phyloP scores from a whole-genome alignment of 2,329 filamentous ascomycete genomes.

The Pseudogymnoascus sp. region DNA sequence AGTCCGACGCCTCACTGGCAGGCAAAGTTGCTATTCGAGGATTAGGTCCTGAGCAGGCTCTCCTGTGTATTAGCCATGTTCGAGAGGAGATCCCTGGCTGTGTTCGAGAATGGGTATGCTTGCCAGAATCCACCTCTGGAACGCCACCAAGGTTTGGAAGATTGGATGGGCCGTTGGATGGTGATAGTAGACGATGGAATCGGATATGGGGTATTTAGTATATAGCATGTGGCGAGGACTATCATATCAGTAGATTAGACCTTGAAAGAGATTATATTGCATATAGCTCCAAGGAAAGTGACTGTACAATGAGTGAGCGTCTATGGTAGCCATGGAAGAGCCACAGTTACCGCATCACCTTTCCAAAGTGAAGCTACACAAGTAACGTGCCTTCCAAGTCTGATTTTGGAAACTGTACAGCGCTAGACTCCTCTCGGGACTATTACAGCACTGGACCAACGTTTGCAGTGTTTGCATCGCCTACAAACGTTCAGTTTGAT shows the following conservation, averaged over 20 bases:
- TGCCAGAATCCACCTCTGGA: constrained; percentile 67
- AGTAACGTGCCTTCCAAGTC: not conserved
- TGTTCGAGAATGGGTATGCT: constrained; percentile 76
- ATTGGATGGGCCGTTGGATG: constrained; percentile 53
- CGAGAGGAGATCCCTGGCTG: constrained; percentile 83
- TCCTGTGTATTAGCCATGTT: constrained; percentile 89
- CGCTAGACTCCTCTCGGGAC: not conserved
- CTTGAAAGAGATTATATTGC: not conserved
- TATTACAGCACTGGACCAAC: not conserved
- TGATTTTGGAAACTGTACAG: not conserved
- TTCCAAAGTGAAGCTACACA: not conserved
- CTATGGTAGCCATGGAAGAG: not conserved
- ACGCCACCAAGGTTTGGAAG: constrained; percentile 55
- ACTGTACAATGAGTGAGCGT: not conserved
- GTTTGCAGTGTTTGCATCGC: constrained; percentile 1
- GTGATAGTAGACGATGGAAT: constrained; percentile 52
- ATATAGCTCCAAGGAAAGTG: not conserved
- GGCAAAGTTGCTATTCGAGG: constrained; percentile 50
- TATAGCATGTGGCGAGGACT: constrained; percentile 14
- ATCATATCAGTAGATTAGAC: not conserved
- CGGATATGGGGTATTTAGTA: constrained; percentile 53
- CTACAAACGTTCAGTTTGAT: not conserved
- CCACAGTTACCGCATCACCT: not conserved
- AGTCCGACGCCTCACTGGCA: constrained; percentile 39
- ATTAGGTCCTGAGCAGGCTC: constrained; percentile 62